Evolutionary conservation across 106 monocot species (phyloP), one percentile per base, ranked within the genome.

Genomic region (Alisma plantagoaquatica): DNA sequence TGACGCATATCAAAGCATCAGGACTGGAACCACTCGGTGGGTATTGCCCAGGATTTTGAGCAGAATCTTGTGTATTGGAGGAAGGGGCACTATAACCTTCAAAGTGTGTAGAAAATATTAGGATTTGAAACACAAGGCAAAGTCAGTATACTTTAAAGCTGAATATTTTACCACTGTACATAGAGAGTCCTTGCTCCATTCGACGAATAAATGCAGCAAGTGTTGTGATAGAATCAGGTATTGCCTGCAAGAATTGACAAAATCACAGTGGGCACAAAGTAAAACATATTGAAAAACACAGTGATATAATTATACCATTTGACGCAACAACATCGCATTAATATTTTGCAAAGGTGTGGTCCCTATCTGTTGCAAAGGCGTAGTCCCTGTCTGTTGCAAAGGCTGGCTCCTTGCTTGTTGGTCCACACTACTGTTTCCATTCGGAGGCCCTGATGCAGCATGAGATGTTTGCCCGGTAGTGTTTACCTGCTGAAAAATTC

Each of bases 201-300:
- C 70, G 84, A 48, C 51, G 60, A 22, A 96, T 88, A 63, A 78
- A 96, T 20, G 81, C 81, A 41, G 52, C 65, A 31, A 96, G 77
- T 31, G 88, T 88, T 16, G 77, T 68, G 64, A 96, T 25, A 66
- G 94, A 80, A 81, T 88, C 78, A 57, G 84, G 78, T 68, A 88
- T 73, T 17, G 44, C 73, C 94, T 96, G 67, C 23, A 66, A 31
- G 20, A 32, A 4, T 49, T n/a, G n/a, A n/a, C n/a, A n/a, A n/a
- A n/a, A n/a, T n/a, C n/a, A n/a, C n/a, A n/a, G n/a, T n/a, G n/a
- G n/a, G n/a, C n/a, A n/a, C n/a, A n/a, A n/a, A n/a, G n/a, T n/a
- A n/a, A n/a, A n/a, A n/a, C n/a, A n/a, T n/a, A n/a, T n/a, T n/a
- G n/a, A n/a, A n/a, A n/a, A n/a, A n/a, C n/a, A n/a, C n/a, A n/a